Conservation (phyloP, 805 yeast genomes). For the Saturnispora sanitii region DNA sequence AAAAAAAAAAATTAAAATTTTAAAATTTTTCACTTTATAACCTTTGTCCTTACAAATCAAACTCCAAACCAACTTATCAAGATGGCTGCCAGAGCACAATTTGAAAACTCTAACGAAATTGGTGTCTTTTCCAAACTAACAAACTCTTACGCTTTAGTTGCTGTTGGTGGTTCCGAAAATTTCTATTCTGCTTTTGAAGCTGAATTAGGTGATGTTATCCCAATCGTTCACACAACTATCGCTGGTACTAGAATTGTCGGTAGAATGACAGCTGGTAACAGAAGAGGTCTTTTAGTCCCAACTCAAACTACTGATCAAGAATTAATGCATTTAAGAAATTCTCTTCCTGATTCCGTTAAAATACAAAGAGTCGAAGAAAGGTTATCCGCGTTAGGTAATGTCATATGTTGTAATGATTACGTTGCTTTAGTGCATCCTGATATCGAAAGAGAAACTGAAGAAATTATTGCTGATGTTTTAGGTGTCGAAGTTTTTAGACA, state of each 20-base stretch:
- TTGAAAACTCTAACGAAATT: slow-evolving; percentile 81
- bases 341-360: slow-evolving; percentile 89
- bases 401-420: slow-evolving; percentile 96
- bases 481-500: slow-evolving; percentile 99
- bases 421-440: slow-evolving; percentile 99
- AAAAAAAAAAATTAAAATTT: neutral
- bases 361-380: slow-evolving; percentile 98
- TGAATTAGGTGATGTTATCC: slow-evolving; percentile 91
- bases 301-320: slow-evolving; percentile 98
- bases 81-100: slow-evolving; percentile 68
- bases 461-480: slow-evolving; percentile 90
- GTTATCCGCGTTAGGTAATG: slow-evolving; percentile 93
- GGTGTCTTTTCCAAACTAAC: slow-evolving; percentile 94
- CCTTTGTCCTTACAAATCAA: neutral
- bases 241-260: slow-evolving; percentile 98
- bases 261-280: slow-evolving; percentile 96
- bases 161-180: slow-evolving; percentile 88
- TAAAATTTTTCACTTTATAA: neutral
- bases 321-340: slow-evolving; percentile 91
- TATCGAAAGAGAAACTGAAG: slow-evolving; percentile 98
- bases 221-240: slow-evolving; percentile 93
- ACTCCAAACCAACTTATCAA: neutral
- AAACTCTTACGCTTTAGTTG: slow-evolving; percentile 91
- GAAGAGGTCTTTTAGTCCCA: slow-evolving; percentile 95
- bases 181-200: slow-evolving; percentile 93